Conservation (phyloP, 352 stramenopile genomes). For the Phytopythium delawarense region DNA sequence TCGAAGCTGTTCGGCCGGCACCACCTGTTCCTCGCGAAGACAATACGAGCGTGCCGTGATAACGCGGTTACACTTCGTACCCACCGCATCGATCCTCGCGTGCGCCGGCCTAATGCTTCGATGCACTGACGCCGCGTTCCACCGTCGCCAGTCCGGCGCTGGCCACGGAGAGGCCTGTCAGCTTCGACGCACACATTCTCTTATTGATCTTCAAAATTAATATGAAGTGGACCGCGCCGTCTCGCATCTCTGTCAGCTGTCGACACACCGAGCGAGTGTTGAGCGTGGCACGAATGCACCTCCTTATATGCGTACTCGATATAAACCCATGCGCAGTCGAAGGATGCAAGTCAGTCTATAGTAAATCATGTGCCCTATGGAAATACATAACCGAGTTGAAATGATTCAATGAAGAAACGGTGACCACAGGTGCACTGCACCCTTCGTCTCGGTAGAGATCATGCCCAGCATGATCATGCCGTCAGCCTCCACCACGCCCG, state of each 20-base stretch:
- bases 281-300: neutral
- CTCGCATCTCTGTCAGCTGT: neutral
- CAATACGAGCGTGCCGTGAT: neutral
- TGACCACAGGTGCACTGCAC: too few relatives aligned
- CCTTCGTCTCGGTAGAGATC: too few relatives aligned
- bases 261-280: neutral
- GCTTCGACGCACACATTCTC: neutral
- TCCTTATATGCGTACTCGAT: too few relatives aligned
- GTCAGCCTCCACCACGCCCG: too few relatives aligned
- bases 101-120: neutral
- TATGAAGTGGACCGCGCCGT: neutral
- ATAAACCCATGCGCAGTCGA: too few relatives aligned
- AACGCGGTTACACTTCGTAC: neutral
- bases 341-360: too few relatives aligned
- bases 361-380: too few relatives aligned
- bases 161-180: neutral
- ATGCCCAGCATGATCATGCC: too few relatives aligned
- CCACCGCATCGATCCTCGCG: neutral
- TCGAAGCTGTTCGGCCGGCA: neutral
- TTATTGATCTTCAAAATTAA: neutral
- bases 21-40: neutral
- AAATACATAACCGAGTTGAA: too few relatives aligned
- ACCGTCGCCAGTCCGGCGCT: neutral
- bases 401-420: too few relatives aligned
- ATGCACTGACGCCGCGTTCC: neutral